Percentiles rank a stretch among this genome's conserved stretches.
phyloP scores from a whole-genome alignment of 2,329 filamentous ascomycete species.

The Beauveria scarabaeidicola region DNA sequence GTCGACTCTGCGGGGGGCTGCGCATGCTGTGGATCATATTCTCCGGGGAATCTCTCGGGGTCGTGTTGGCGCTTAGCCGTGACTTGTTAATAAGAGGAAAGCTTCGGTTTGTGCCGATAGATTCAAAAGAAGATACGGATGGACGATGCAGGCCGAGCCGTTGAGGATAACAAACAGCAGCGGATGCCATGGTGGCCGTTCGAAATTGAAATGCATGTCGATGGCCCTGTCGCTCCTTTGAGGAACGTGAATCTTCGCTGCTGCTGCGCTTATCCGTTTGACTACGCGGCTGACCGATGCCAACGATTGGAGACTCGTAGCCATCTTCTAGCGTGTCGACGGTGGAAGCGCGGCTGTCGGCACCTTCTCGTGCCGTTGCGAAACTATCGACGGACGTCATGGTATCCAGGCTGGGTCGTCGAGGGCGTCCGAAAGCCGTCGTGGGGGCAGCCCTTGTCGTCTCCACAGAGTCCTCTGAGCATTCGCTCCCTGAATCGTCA shows the following conservation, averaged over 20 bases:
- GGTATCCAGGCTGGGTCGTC: conserved; percentile 41
- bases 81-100: conserved; percentile 52
- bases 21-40: conserved; percentile 28
- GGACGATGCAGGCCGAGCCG: conserved; percentile 38
- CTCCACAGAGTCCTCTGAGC: conserved; percentile 53
- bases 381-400: conserved; percentile 46
- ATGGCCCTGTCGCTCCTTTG: conserved; percentile 1
- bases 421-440: conserved; percentile 28
- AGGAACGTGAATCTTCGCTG: conserved; percentile 16
- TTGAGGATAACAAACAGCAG: neutral
- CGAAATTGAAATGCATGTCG: conserved; percentile 13
- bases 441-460: conserved; percentile 45
- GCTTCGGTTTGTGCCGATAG: conserved; percentile 50
- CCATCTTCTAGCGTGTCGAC: conserved; percentile 12
- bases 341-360: conserved; percentile 27
- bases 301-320: conserved; percentile 6
- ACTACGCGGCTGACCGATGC: neutral
- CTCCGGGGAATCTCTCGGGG: conserved; percentile 41
- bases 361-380: conserved; percentile 46
- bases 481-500: conserved; percentile 44
- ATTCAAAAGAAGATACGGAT: conserved; percentile 49
- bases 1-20: neutral
- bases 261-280: neutral
- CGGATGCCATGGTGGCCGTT: neutral
- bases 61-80: conserved; percentile 38